Conservation (phyloP, 2,329 filamentous ascomycete species). For the Myriosclerotinia duriaeana region DNA sequence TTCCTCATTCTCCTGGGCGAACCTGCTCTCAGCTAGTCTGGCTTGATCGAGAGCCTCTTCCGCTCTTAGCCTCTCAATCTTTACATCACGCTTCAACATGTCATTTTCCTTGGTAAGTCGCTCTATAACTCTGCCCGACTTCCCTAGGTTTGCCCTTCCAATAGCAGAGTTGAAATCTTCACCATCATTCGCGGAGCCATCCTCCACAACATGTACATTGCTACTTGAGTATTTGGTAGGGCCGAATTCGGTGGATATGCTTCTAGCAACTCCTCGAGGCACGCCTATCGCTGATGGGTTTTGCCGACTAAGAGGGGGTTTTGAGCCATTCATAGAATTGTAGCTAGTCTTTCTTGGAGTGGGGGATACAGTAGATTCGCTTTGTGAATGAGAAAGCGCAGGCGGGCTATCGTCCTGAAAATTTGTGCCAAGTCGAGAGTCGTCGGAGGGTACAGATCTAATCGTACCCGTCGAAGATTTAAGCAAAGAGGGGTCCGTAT, state of each 20-base stretch:
- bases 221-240: constrained; percentile 31
- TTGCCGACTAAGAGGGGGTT: constrained; percentile 32
- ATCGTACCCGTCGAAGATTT: constrained; percentile 35
- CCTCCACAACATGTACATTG: constrained; percentile 30
- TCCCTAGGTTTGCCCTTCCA: constrained; percentile 68
- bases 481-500: constrained; percentile 22
- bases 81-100: constrained; percentile 69
- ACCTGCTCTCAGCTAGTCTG: constrained; percentile 67
- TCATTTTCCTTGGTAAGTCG: constrained; percentile 79
- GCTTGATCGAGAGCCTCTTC: constrained; percentile 71
- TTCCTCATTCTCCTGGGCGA: constrained; percentile 65
- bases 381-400: constrained; percentile 26
- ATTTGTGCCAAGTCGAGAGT: constrained; percentile 25
- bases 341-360: constrained; percentile 28
- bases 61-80: constrained; percentile 62
- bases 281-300: constrained; percentile 28
- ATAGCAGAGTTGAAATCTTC: constrained; percentile 63
- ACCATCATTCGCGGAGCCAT: constrained; percentile 23
- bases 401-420: constrained; percentile 19
- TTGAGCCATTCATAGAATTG: constrained; percentile 26
- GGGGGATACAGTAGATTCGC: constrained; percentile 30
- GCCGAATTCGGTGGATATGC: constrained; percentile 40
- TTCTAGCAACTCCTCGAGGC: constrained; percentile 30
- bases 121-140: constrained; percentile 78
- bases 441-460: constrained; percentile 36